Base-by-base conservation (phyloP, 441 rosid genomes). In the Populus hybrid region DNA sequence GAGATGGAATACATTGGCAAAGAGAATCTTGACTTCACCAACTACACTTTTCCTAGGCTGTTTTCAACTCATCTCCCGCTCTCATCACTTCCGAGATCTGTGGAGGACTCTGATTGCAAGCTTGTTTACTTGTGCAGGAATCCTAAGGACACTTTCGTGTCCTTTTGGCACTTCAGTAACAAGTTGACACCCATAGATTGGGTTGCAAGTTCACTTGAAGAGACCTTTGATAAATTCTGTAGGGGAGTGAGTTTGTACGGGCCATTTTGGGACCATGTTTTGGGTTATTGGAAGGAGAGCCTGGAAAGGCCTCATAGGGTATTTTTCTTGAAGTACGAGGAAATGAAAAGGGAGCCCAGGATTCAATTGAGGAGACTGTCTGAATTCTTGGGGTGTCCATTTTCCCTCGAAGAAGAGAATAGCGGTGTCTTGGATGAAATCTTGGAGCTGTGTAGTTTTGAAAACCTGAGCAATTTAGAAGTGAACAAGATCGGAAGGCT, bases 101-200 rank as follows among this genome's bases (percentile, higher is more conserved):
- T 87, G 9, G 81, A 69, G 72, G 77, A 73, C 65, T 83, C 87
- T 0, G 78, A 77, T 9, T 88, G 91, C 81, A 89, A 89, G 87
- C 59, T 91, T 24, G 87, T 91, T 36, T 91, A 89, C 73, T 72
- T 90, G 61, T 86, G 92, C 21, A 83, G 94, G 79, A 87, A 93
- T 80, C 98, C 96, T 2, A 91, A 90, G 81, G 98, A 91, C 83
- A 87, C 81, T 68, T 86, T 93, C 72, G 89, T 90, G 9, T 90
- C 96, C 4, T 74, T 88, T 2, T 89, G 94, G 94, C 96, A 90
- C 71, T 87, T 87, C 81, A 77, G 87, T 42, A 90, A 87, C 83
- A 88, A 81, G 75, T 31, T 87, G 50, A 86, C 79, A 59, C 81
- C 81, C 12, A 31, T 80, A 4, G 84, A 85, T 18, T 78, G 75